Evolutionary conservation across 1,284 basidiomycete species (phyloP).

Genomic region (Kalmanozyma brasiliensis): DNA sequence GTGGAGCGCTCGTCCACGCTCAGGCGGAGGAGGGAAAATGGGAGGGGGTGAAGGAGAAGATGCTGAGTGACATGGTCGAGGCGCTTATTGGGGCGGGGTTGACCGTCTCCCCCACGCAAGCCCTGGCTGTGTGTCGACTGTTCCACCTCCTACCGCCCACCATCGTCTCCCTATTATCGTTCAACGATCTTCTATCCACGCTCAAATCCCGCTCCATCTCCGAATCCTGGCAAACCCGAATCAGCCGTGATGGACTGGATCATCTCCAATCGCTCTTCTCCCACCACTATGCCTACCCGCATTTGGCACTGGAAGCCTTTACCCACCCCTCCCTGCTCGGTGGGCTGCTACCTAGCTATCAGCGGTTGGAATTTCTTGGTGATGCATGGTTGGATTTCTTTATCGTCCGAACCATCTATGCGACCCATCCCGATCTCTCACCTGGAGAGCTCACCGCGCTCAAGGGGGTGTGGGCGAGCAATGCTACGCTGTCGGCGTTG

Average conservation of each 20-base stretch:
- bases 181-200: conserved; percentile 13
- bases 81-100: conserved; percentile 49
- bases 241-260: conserved; percentile 7
- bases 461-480: conserved; percentile 34
- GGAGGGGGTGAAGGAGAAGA: conserved; percentile 6
- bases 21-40: background rate
- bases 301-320: conserved; percentile 54
- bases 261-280: conserved; percentile 34
- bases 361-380: conserved; percentile 59
- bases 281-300: conserved; percentile 47
- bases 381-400: conserved; percentile 54
- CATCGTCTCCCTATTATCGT: conserved; percentile 11
- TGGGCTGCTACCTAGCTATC: conserved; percentile 42
- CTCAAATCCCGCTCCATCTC: conserved; percentile 22
- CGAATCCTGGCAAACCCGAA: conserved; percentile 25
- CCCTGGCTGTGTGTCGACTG: conserved; percentile 12
- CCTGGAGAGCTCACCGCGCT: conserved; percentile 46
- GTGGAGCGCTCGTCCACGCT: background rate
- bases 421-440: conserved; percentile 9
- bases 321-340: conserved; percentile 49
- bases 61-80: conserved; percentile 57
- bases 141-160: conserved; percentile 25
- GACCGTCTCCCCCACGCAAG: conserved; percentile 8
- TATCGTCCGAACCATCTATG: conserved; percentile 26
- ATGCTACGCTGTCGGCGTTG: conserved; percentile 33